Base-by-base conservation (phyloP, 2,329 filamentous ascomycete genomes). In the Alternaria angustiovoidea region DNA sequence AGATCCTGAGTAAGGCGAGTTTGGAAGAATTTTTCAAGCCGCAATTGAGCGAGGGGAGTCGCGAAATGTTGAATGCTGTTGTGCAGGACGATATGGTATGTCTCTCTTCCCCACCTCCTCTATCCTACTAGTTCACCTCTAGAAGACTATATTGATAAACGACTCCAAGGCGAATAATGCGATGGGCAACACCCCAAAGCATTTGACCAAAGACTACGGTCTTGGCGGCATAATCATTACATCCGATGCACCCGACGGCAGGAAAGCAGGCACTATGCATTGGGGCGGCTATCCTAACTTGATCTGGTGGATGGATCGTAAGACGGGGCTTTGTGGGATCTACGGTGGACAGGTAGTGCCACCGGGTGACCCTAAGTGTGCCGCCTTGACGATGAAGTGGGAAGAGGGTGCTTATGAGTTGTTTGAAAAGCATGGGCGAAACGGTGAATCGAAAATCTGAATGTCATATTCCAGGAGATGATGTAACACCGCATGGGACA, bases 251-350 rank as follows among this genome's bases (percentile, higher is more conserved):
- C 59, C 64, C 0, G 70, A 68, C 32, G 73, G 73, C 26, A 74
- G 63, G 60, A 66, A 59, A 24, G 61, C 61, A 5, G 68, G 74
- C 2, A 75, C 76, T 0, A 70, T 77, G 76, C 34, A 72, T 8
- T 78, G 75, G 75, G 70, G 70, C 38, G 76, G 75, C 2, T 53
- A 69, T 12, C 76, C 76, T 16, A 78, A 78, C 53, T 53, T 78
- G 51, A 65, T 62, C 3, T 78, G 76, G 73, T 78, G 72, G 63
- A 56, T 75, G 18, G 77, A 79, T 59, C 75, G 68, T 7, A 70
- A 72, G 46, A 60, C 70, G 1, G 75, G 72, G 5, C 42, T 79
- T 7, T 69, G 66, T 48, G 75, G 73, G 2, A 43, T 78, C 1
- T 78, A 71, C 28, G 74, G 72, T 0, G 51, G 55, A 0, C 76